Evolutionary conservation across 1,284 basidiomycete species (phyloP), one percentile per base, ranked within the genome.

Genomic region (Rhodotorula sp.): DNA sequence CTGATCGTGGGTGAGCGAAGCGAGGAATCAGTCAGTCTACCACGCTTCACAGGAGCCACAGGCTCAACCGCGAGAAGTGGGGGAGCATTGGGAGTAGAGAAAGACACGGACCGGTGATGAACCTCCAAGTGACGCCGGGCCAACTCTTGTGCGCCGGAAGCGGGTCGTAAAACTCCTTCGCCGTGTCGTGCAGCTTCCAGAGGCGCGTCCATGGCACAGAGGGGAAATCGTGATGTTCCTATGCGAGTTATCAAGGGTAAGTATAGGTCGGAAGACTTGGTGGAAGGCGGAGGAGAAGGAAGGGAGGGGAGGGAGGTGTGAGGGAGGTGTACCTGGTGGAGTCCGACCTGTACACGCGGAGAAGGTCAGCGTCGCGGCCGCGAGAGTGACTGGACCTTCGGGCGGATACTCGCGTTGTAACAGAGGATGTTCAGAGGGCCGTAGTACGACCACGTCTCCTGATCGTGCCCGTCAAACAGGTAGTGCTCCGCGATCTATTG

Each of bases 401-500:
- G 32, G 30, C 11, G n/a, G 13, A n/a, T 22, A 24, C 20, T 30
- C 19, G 15, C 94, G 76, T 99, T 99, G 81, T 97, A 99, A n/a
- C 92, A 90, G 22, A 99, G 82, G 9, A 89, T 76, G 81, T 99
- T 99, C 69, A 98, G 84, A 61, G 88, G 87, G 0, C 96, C 96
- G 76, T 99, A 98, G 39, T 99, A 99, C 67, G 89, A 92, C 81
- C 94, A 98, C 0, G 96, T 99, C 82, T 99, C 96, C 80, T 98
- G 94, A 51, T 78, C 81, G 63, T 90, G 84, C 6, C 90, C 90
- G 76, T 93, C 90, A 89, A 93, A 94, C 39, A 96, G 84, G 78
- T 94, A 95, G 80, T 96, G 93, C 71, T 79, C 77, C 46, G 73
- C 76, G 59, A 73, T 61, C 67, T 68, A 51, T 9, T 11, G 6